These are phyloP conservation scores for Sclerotinia spermophila DNA, from an alignment of 2,329 filamentous ascomycete genomes.

Conservation along the genomic window DNA sequence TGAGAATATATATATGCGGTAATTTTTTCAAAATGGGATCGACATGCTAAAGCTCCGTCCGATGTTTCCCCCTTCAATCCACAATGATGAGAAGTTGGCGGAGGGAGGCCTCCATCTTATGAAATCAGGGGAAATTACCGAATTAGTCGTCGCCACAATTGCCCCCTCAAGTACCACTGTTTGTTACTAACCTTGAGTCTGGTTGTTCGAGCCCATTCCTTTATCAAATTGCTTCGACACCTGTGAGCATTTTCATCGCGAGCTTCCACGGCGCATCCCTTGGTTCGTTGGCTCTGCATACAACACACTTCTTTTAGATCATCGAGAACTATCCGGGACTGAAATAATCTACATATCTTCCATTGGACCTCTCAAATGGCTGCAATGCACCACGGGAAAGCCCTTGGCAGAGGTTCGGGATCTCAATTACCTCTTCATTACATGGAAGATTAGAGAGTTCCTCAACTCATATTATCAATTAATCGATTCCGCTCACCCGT, in stretches of 20 bases:
- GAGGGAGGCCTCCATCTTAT: not conserved
- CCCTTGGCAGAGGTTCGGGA: too few relatives aligned
- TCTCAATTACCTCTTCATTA: not conserved
- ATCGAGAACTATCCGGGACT: too few relatives aligned
- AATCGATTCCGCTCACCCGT: not conserved
- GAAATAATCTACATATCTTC: not conserved
- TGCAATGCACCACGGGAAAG: not conserved
- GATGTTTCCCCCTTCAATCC: not conserved
- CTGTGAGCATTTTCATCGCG: not conserved
- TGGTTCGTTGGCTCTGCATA: not conserved
- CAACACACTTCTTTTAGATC: not conserved
- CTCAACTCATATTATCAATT: not conserved
- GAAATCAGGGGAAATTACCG: not conserved
- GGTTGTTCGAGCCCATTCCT: not conserved
- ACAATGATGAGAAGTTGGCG: not conserved
- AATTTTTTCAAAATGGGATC: not conserved
- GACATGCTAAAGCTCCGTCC: not conserved
- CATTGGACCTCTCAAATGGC: not conserved
- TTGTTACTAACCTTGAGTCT: not conserved
- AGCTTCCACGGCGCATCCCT: not conserved
- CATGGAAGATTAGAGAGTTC: not conserved
- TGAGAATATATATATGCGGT: not conserved
- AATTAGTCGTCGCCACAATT: not conserved
- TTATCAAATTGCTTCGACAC: not conserved
- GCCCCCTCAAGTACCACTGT: not conserved